These are phyloP conservation scores for Exophiala bonariae DNA, from an alignment of 2,329 filamentous ascomycete genomes.

Conservation along the genomic window DNA sequence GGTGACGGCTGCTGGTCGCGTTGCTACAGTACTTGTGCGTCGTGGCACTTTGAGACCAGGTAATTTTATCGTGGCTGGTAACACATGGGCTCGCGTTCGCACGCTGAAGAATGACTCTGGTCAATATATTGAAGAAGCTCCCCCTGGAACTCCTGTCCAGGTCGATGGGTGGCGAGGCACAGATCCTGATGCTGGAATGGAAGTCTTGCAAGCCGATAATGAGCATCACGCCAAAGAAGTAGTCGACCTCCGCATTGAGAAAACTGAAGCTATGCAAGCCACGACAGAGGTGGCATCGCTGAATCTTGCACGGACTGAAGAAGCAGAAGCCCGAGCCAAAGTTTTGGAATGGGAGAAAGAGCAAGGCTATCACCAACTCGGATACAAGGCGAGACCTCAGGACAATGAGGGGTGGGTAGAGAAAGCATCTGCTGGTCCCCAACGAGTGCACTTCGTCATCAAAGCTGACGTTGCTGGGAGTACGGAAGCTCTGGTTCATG, in stretches of 20 bases:
- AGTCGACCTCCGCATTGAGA: slow-evolving; percentile 72
- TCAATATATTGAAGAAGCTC: slow-evolving; percentile 67
- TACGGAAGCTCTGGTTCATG: slow-evolving; percentile 82
- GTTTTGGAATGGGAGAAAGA: slow-evolving; percentile 43
- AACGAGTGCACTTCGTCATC: slow-evolving; percentile 75
- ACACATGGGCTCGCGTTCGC: slow-evolving; percentile 84
- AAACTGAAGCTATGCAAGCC: slow-evolving; percentile 65
- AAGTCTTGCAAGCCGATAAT: slow-evolving; percentile 77
- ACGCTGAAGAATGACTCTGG: slow-evolving; percentile 84
- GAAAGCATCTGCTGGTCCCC: slow-evolving; percentile 33
- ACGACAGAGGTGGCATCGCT: slow-evolving; percentile 73
- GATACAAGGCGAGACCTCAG: slow-evolving; percentile 21
- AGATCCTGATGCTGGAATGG: slow-evolving; percentile 80
- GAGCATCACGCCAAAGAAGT: slow-evolving; percentile 79
- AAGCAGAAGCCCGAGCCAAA: slow-evolving; percentile 52
- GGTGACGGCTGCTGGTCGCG: slow-evolving; percentile 79
- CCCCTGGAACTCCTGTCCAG: slow-evolving; percentile 86
- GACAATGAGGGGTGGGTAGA: slow-evolving; percentile 34
- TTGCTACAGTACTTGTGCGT: slow-evolving; percentile 85
- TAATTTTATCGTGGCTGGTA: slow-evolving; percentile 82
- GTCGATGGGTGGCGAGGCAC: slow-evolving; percentile 87
- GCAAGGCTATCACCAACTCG: slow-evolving; percentile 27
- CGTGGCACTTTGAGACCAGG: slow-evolving; percentile 80
- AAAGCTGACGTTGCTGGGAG: slow-evolving; percentile 94
- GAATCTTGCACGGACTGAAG: slow-evolving; percentile 65